These are phyloP conservation scores for Hyphodiscus sp. DNA, from an alignment of 2,329 filamentous ascomycete species.

Conservation along the genomic window DNA sequence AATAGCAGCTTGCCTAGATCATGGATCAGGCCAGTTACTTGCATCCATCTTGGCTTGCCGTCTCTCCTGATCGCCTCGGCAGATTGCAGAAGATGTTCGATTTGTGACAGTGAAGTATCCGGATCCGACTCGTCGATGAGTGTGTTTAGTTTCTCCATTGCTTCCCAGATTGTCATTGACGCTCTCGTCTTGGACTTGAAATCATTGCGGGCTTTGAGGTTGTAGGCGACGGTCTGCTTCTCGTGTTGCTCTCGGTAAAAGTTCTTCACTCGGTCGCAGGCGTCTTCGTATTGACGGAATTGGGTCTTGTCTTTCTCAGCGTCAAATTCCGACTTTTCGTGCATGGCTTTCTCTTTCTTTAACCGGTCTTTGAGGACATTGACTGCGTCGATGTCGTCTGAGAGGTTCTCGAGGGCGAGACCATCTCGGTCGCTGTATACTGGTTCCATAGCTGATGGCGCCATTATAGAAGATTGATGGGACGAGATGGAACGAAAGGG, in stretches of 20 bases:
- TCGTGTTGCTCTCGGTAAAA: conserved; percentile 72
- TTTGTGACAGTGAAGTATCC: conserved; percentile 80
- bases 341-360: conserved; percentile 34
- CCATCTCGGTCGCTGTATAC: conserved; percentile 17
- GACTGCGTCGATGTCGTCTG: conserved; percentile 47
- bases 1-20: conserved; percentile 75
- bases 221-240: conserved; percentile 76
- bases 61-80: conserved; percentile 86
- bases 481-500: too few relatives aligned
- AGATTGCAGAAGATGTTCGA: conserved; percentile 82
- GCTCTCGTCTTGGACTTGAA: conserved; percentile 59
- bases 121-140: conserved; percentile 88
- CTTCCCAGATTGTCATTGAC: conserved; percentile 82
- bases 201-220: conserved; percentile 68
- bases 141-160: conserved; percentile 87
- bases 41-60: conserved; percentile 77
- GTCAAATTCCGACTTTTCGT: conserved; percentile 61
- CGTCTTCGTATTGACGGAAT: conserved; percentile 78
- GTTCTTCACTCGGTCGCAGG: conserved; percentile 76
- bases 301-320: conserved; percentile 69
- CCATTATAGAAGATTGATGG: conserved; percentile 14
- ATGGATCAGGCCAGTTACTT: conserved; percentile 70
- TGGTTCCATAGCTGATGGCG: conserved; percentile 19
- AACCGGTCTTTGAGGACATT: conserved; percentile 43
- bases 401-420: conserved; percentile 36